Evolutionary conservation across 192 early-diverging fungal genomes (phyloP).

Genomic region (Coemansia aciculifera): DNA sequence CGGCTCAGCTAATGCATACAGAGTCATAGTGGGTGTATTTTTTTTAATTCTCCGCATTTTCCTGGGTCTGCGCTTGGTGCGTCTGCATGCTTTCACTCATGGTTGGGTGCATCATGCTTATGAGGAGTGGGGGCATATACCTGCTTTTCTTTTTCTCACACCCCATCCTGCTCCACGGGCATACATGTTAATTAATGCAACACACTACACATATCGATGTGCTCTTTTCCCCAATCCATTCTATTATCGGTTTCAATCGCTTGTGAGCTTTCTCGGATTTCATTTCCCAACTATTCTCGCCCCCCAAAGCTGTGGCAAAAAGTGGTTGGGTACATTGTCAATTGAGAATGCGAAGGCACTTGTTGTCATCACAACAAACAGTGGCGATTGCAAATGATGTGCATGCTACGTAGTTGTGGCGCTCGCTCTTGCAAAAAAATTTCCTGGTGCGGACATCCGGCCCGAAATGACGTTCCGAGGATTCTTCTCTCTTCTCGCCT

Average conservation of each 20-base stretch:
- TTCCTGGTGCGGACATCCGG: not conserved
- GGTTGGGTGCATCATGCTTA: slow-evolving; percentile 7
- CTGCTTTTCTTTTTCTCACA: not conserved
- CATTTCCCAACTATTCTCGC: not conserved
- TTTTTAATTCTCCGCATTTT: slow-evolving; percentile 10
- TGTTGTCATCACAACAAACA: not conserved
- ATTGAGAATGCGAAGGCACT: not conserved
- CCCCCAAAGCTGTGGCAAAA: not conserved
- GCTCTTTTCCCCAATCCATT: not conserved
- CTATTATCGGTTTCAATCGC: not conserved
- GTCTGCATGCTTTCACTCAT: not conserved
- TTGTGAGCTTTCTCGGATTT: not conserved
- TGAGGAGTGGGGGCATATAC: slow-evolving; percentile 3
- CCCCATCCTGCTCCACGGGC: not conserved
- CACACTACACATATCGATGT: not conserved
- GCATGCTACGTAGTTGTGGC: not conserved
- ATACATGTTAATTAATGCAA: slow-evolving; percentile 8
- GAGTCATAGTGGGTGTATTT: not conserved
- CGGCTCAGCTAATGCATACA: not conserved
- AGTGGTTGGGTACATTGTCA: slow-evolving; percentile 2
- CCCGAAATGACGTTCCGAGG: not conserved
- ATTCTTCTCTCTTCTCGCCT: not conserved
- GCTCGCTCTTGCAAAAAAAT: not conserved
- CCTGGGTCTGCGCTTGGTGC: not conserved
- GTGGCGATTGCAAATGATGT: not conserved